These are phyloP conservation scores for Pythium volutum DNA, from an alignment of 352 stramenopile species.

Conservation along the genomic window DNA sequence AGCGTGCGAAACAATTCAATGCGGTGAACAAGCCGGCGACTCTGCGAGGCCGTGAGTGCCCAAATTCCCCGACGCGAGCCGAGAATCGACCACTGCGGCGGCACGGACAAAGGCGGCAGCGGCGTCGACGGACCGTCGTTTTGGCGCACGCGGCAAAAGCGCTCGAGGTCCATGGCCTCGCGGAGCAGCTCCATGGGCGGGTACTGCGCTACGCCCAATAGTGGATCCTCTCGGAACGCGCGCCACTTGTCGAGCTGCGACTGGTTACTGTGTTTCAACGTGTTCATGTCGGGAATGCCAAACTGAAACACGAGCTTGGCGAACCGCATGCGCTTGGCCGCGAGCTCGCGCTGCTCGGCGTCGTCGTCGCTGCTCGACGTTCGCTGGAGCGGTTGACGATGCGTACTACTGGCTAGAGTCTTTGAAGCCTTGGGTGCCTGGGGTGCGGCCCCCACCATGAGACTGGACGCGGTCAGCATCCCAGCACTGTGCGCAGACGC, in stretches of 20 bases:
- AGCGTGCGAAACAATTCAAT: constrained; percentile 80
- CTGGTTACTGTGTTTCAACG: constrained; percentile 43
- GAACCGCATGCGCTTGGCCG: constrained; percentile 61
- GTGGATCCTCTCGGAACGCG: constrained; percentile 63
- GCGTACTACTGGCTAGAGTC: too few species aligned
- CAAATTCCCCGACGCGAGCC: constrained; percentile 61
- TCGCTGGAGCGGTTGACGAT: not conserved
- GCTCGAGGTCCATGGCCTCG: constrained; percentile 66
- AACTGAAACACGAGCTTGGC: constrained; percentile 74
- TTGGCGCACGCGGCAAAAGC: constrained; percentile 34
- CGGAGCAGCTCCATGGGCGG: constrained; percentile 44
- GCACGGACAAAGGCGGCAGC: constrained; percentile 5
- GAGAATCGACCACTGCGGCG: constrained; percentile 51
- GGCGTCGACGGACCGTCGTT: not conserved
- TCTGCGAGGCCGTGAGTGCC: constrained; percentile 55
- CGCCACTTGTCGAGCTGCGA: constrained; percentile 75
- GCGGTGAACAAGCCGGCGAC: constrained; percentile 62
- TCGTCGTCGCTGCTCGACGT: constrained; percentile 11
- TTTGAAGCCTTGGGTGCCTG: too few species aligned
- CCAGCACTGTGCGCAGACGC: too few species aligned
- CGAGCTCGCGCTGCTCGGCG: not conserved
- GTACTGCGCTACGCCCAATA: constrained; percentile 36
- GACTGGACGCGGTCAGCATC: not conserved
- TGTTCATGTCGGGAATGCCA: constrained; percentile 67
- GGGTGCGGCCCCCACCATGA: too few species aligned